Conservation (phyloP, 257 asterid genomes). For the Solanum ossicruentum region DNA sequence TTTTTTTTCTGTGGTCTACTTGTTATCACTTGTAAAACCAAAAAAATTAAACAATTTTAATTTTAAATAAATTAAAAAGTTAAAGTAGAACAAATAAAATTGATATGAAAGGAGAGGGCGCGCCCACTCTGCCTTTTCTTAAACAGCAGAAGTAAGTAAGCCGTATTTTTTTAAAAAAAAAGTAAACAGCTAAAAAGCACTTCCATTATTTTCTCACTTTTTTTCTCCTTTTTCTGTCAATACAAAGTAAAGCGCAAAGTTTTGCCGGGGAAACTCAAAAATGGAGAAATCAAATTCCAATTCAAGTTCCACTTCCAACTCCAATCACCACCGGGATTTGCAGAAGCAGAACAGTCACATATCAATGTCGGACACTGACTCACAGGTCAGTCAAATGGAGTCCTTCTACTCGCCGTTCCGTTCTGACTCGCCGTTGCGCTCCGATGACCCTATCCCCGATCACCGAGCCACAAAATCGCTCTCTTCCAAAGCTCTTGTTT, state of each 20-base stretch:
- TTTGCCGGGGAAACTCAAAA: not conserved
- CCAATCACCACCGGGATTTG: not conserved
- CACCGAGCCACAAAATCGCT: conserved; percentile 4
- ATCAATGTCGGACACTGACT: conserved; percentile 86
- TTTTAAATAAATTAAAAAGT: not conserved
- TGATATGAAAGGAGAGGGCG: not conserved
- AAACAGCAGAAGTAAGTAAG: not conserved
- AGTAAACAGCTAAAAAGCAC: not conserved
- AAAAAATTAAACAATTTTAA: not conserved
- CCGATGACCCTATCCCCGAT: conserved; percentile 42
- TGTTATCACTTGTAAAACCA: too few species aligned
- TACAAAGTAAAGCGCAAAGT: not conserved
- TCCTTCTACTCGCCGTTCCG: conserved; percentile 78
- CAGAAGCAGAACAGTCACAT: conserved; percentile 32
- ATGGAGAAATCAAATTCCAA: not conserved
- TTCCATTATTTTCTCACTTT: not conserved
- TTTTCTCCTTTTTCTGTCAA: not conserved
- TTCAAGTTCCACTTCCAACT: not conserved
- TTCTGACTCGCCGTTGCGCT: conserved; percentile 50
- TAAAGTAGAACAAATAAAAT: not conserved
- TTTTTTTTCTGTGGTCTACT: too few species aligned
- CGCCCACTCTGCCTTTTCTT: not conserved
- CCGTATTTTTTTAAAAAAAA: not conserved
- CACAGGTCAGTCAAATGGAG: conserved; percentile 59
- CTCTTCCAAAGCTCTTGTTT: conserved; percentile 27